A percentile compares a stretch with the other conserved stretches of the same genome.
Evolutionary conservation across 805 yeast genomes (phyloP).

Genomic region (Yamadazyma sp.): DNA sequence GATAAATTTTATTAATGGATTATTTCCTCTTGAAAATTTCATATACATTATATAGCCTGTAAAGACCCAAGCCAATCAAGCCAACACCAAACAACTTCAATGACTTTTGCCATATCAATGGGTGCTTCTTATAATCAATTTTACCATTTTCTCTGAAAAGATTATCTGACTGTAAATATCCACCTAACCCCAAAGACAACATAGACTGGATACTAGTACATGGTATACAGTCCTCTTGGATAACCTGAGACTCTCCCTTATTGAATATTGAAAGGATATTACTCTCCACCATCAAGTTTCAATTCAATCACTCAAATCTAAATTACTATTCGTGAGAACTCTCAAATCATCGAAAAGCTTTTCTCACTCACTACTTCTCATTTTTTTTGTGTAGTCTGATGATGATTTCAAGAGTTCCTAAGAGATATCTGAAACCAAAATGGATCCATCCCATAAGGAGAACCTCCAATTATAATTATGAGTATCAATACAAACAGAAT

Average conservation of each 20-base stretch:
- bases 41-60: slow-evolving; percentile 15
- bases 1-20: too few species aligned
- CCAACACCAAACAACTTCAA: slow-evolving; percentile 31
- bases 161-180: slow-evolving; percentile 23
- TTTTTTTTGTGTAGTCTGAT: too few species aligned
- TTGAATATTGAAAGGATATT: slow-evolving; percentile 11
- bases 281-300: slow-evolving; percentile 17
- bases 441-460: neutral
- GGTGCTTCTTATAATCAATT: slow-evolving; percentile 32
- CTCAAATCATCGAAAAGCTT: too few species aligned
- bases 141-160: slow-evolving; percentile 31
- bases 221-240: slow-evolving; percentile 29
- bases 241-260: slow-evolving; percentile 4
- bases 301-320: too few species aligned
- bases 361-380: too few species aligned
- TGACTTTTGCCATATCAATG: slow-evolving; percentile 38
- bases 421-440: too few species aligned
- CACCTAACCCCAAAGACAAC: slow-evolving; percentile 32
- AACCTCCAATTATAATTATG: slow-evolving; percentile 9
- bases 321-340: too few species aligned
- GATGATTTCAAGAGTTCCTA: too few species aligned
- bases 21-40: neutral
- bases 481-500: slow-evolving; percentile 9
- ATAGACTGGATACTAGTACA: slow-evolving; percentile 38
- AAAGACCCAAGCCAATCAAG: slow-evolving; percentile 34